A percentile compares a stretch with the other conserved stretches of the same genome.
phyloP scores from a whole-genome alignment of 2,329 filamentous ascomycete species.

The Aspergillus intermedius region DNA sequence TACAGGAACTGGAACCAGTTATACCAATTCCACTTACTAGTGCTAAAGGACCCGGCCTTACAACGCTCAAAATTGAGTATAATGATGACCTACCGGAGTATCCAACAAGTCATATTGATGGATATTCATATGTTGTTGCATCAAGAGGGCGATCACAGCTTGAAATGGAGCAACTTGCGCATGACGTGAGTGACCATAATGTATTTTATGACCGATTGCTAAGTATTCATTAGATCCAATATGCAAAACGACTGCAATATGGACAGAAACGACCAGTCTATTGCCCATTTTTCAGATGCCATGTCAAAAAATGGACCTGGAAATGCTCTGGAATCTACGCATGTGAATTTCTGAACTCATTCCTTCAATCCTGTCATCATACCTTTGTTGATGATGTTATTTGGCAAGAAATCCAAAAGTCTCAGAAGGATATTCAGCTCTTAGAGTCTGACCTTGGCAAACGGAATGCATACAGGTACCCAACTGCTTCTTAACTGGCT shows the following conservation, averaged over 20 bases:
- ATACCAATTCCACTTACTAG: slow-evolving; percentile 1
- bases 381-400: background rate
- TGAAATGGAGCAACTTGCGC: background rate
- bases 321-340: background rate
- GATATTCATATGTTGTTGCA: background rate
- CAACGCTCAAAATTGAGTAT: background rate
- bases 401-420: background rate
- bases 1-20: background rate
- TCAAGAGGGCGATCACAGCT: background rate
- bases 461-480: background rate
- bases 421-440: background rate
- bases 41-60: background rate
- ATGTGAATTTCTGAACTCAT: background rate
- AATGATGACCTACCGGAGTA: background rate
- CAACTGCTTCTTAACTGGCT: background rate
- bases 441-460: background rate
- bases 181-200: slow-evolving; percentile 1
- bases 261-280: background rate
- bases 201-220: background rate
- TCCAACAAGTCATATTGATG: background rate
- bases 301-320: background rate
- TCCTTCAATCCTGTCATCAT: background rate
- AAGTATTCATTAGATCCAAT: slow-evolving; percentile 2
- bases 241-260: background rate
- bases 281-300: background rate